Conservation (phyloP, 2,329 filamentous ascomycete genomes). For the Elsinoe fawcettii region DNA sequence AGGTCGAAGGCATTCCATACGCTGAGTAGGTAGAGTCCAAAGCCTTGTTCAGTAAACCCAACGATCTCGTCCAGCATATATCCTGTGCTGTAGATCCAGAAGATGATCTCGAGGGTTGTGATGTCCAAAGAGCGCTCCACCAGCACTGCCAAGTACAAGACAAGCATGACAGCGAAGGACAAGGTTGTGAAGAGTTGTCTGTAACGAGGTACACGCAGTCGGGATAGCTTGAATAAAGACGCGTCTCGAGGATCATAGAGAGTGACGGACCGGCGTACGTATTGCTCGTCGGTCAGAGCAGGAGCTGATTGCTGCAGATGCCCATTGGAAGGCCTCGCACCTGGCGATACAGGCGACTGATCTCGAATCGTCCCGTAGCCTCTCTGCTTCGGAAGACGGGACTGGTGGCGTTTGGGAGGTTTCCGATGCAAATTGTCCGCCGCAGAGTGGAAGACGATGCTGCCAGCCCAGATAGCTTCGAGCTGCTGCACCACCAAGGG, state of each 20-base stretch:
- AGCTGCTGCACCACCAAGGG: conserved; percentile 87
- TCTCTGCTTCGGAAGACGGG: conserved; percentile 11
- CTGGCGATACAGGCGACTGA: conserved; percentile 20
- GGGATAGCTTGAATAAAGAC: conserved; percentile 83
- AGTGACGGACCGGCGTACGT: conserved; percentile 64
- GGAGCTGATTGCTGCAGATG: conserved; percentile 26
- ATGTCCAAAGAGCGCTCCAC: conserved; percentile 68
- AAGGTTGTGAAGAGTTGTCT: conserved; percentile 82
- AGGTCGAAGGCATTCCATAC: conserved; percentile 97
- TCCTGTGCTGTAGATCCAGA: conserved; percentile 97
- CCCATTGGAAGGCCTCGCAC: conserved; percentile 26
- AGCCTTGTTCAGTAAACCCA: conserved; percentile 93
- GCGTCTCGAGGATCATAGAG: conserved; percentile 87
- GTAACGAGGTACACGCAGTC: conserved; percentile 84
- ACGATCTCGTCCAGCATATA: conserved; percentile 96
- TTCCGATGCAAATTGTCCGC: conserved; percentile 74
- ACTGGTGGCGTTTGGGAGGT: conserved; percentile 33
- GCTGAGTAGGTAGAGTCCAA: conserved; percentile 92
- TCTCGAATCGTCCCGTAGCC: conserved; percentile 35
- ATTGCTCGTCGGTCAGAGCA: conserved; percentile 23
- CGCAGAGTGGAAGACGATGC: conserved; percentile 85
- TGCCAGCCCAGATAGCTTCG: conserved; percentile 95
- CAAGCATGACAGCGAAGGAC: conserved; percentile 77
- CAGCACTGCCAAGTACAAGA: conserved; percentile 77
- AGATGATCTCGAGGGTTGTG: conserved; percentile 74